Conservation (phyloP, 2,329 filamentous ascomycete genomes). For the Seiridium unicorne region DNA sequence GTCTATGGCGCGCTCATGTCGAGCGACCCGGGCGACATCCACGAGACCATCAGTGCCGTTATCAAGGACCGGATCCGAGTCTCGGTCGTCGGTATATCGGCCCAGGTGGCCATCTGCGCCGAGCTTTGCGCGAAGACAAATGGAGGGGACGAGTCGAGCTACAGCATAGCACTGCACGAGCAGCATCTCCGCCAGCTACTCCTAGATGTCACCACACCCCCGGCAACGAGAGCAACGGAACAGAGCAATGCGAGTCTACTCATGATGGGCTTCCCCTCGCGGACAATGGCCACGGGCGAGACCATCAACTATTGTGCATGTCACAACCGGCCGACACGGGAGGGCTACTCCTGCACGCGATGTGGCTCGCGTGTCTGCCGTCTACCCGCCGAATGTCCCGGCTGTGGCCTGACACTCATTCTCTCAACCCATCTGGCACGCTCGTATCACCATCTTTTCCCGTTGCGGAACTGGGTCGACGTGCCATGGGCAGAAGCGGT, state of each 20-base stretch:
- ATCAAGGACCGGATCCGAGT: conserved; percentile 83
- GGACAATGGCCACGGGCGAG: conserved; percentile 67
- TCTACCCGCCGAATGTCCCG: conserved; percentile 85
- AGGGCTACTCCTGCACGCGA: conserved; percentile 88
- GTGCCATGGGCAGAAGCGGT: conserved; percentile 77
- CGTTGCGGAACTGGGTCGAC: conserved; percentile 84
- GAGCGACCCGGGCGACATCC: conserved; percentile 91
- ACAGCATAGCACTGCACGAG: conserved; percentile 84
- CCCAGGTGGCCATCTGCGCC: conserved; percentile 87
- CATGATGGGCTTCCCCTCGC: conserved; percentile 97
- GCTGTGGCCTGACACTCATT: conserved; percentile 88
- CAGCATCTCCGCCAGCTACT: conserved; percentile 87
- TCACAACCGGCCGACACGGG: conserved; percentile 76
- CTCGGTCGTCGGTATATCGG: conserved; percentile 84
- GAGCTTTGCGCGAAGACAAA: conserved; percentile 90
- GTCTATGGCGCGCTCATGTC: conserved; percentile 89
- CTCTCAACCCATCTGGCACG: conserved; percentile 88
- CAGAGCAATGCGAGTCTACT: conserved; percentile 66
- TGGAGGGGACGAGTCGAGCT: conserved; percentile 70
- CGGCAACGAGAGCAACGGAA: conserved; percentile 68
- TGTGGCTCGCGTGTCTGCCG: conserved; percentile 88
- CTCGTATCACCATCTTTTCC: conserved; percentile 93
- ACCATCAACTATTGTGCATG: conserved; percentile 82
- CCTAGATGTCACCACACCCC: conserved; percentile 84
- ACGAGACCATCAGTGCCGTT: conserved; percentile 79